Percentiles rank a stretch among this genome's conserved stretches.
Conservation (phyloP, 1,284 basidiomycete genomes). For the Ganoderma meredithae region DNA sequence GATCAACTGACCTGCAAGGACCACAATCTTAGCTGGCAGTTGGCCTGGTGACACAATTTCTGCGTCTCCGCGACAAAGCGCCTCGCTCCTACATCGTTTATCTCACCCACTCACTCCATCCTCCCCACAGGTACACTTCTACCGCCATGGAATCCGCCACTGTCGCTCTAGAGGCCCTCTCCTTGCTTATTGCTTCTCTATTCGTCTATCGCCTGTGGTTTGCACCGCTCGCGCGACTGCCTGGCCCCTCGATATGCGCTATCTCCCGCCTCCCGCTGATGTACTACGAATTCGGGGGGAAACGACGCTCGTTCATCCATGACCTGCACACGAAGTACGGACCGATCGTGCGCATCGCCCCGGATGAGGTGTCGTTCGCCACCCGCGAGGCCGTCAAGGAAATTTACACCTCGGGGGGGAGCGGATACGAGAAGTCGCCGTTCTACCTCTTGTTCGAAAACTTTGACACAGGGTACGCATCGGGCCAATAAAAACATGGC, state of each 20-base stretch:
- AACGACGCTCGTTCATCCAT: slow-evolving; percentile 33
- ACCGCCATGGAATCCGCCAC: not conserved
- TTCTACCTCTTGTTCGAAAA: slow-evolving; percentile 36
- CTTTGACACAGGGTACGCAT: slow-evolving; percentile 29
- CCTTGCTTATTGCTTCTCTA: not conserved
- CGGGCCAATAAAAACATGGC: not conserved
- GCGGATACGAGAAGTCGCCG: slow-evolving; percentile 36
- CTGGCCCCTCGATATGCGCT: slow-evolving; percentile 35
- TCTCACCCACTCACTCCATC: not conserved
- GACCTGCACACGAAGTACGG: slow-evolving; percentile 37
- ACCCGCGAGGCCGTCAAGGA: slow-evolving; percentile 37
- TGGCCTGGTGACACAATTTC: no score
- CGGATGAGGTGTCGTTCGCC: slow-evolving; percentile 40
- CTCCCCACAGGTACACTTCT: not conserved
- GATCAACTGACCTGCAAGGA: no score
- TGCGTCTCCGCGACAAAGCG: no score
- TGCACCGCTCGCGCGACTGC: slow-evolving; percentile 35
- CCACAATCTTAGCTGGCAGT: no score
- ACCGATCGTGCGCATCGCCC: slow-evolving; percentile 38
- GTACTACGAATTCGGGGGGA: slow-evolving; percentile 34
- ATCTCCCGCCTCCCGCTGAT: slow-evolving; percentile 36
- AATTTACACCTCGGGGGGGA: slow-evolving; percentile 37
- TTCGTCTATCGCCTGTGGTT: slow-evolving; percentile 30
- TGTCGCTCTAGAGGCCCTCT: not conserved
- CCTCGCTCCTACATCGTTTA: not conserved